Evolutionary conservation across 2,329 filamentous ascomycete genomes (phyloP), one percentile per base, ranked within the genome.

Genomic region (Botrytis fabae): DNA sequence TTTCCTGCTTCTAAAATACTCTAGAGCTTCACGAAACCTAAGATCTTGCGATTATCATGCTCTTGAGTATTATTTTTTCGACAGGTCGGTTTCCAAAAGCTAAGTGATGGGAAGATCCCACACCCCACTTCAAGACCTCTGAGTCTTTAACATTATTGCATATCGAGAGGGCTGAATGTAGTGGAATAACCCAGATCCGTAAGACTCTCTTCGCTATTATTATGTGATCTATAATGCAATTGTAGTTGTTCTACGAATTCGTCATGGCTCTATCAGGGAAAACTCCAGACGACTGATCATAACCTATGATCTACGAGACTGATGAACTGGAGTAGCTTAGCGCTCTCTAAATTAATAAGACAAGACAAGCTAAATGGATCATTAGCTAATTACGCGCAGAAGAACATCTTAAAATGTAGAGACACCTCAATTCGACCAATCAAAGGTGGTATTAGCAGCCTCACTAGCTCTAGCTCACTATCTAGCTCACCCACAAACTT

Each of bases 21-120:
- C 18, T 1, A 20, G 9, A n/a, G 12, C 9, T 14, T 22, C 7
- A 2, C 1, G 9, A 16, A 12, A 7, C 1, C 1, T 6, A 2
- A 32, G 18, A 20, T 10, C 16, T 25, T 28, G 46, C 14, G 12
- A 4, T 10, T 5, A 42, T 57, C 9, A 22, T 42, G 9, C 22
- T 22, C 35, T 57, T 9, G 25, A 42, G 25, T 28, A 28, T 2
- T 7, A 0, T 54, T 28, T 40, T 8, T n/a, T 48, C 1, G 18
- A 28, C 25, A 2, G 8, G 14, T 2, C 7, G n/a, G 25, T 68
- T 38, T 51, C 14, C 35, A 5, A 66, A 54, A 54, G 48, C 54
- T 5, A 4, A 51, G 14, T 54, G 5, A 8, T 51, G 2, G 9
- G 3, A 3, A 8, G 12, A 2, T 7, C 9, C 28, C 16, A 6